Percentiles rank a stretch among this genome's conserved stretches.
phyloP scores from a whole-genome alignment of 768 basidiomycete genomes.

The Glaciozyma martinii region DNA sequence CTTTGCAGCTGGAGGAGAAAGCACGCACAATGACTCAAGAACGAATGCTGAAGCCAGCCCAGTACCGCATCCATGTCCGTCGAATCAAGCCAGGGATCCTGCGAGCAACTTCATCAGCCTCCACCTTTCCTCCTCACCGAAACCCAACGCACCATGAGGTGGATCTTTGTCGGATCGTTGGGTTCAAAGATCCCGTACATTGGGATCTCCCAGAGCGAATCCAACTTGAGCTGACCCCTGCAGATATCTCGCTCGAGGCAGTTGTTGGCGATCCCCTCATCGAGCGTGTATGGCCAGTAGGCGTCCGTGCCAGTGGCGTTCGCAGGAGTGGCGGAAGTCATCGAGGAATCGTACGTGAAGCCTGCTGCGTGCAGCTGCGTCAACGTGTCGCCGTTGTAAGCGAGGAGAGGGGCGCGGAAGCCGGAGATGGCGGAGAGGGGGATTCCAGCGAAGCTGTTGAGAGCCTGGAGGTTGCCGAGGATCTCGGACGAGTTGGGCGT shows the following conservation, averaged over 20 bases:
- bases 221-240: constrained; percentile 60
- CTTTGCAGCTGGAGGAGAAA: background rate
- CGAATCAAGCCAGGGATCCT: constrained; percentile 47
- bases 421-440: constrained; percentile 56
- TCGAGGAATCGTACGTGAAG: constrained; percentile 65
- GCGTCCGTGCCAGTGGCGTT: constrained; percentile 61
- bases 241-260: constrained; percentile 56
- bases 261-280: constrained; percentile 70
- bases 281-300: constrained; percentile 75
- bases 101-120: background rate
- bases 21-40: constrained; percentile 53
- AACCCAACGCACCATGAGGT: constrained; percentile 72
- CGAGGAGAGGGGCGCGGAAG: constrained; percentile 69
- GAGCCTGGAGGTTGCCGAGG: constrained; percentile 66
- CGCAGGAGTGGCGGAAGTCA: constrained; percentile 56
- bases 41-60: constrained; percentile 63
- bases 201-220: constrained; percentile 76
- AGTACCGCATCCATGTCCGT: constrained; percentile 36
- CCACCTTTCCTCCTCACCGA: background rate
- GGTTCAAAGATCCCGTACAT: constrained; percentile 71
- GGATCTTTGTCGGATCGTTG: constrained; percentile 43
- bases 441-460: constrained; percentile 67
- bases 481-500: constrained; percentile 50
- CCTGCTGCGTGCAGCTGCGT: constrained; percentile 48
- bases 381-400: constrained; percentile 57